Evolutionary conservation across 2,329 filamentous ascomycete species (phyloP).

Genomic region (Colletotrichum sp.): DNA sequence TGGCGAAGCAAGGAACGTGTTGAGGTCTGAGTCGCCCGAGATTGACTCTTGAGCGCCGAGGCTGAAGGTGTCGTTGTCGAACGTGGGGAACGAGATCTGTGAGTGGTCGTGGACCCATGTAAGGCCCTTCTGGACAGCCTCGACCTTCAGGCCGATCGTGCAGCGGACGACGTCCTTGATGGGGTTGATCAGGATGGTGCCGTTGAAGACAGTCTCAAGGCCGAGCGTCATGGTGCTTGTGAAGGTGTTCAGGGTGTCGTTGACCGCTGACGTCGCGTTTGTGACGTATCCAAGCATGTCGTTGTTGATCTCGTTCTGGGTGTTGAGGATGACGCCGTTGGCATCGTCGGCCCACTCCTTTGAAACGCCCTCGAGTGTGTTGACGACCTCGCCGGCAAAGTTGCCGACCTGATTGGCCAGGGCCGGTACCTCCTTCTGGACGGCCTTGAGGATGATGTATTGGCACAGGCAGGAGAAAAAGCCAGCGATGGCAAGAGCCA

Average conservation of each 20-base stretch:
- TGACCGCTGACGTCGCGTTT: slow-evolving; percentile 81
- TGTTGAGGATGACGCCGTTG: slow-evolving; percentile 72
- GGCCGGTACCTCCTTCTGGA: slow-evolving; percentile 78
- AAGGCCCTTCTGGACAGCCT: slow-evolving; percentile 83
- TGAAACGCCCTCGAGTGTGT: slow-evolving; percentile 75
- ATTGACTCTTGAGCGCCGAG: slow-evolving; percentile 72
- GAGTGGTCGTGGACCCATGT: slow-evolving; percentile 93
- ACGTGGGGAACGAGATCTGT: slow-evolving; percentile 78
- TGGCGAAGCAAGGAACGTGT: slow-evolving; percentile 79
- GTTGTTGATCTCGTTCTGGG: slow-evolving; percentile 81
- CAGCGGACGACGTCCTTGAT: slow-evolving; percentile 84
- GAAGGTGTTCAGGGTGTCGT: slow-evolving; percentile 84
- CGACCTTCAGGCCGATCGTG: slow-evolving; percentile 86
- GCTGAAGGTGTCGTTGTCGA: slow-evolving; percentile 84
- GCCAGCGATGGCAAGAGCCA: slow-evolving; percentile 82
- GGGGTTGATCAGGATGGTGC: slow-evolving; percentile 79
- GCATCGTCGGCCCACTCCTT: slow-evolving; percentile 77
- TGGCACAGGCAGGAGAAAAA: slow-evolving; percentile 85
- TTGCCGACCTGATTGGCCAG: slow-evolving; percentile 76
- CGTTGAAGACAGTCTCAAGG: slow-evolving; percentile 80
- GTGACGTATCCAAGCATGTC: slow-evolving; percentile 89
- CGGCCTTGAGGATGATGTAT: slow-evolving; percentile 73
- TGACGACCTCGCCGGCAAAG: slow-evolving; percentile 81
- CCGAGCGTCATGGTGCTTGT: slow-evolving; percentile 77
- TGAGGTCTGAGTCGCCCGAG: slow-evolving; percentile 62